Base-by-base conservation (phyloP, 768 basidiomycete species). In the Clitopilus hobsonii region DNA sequence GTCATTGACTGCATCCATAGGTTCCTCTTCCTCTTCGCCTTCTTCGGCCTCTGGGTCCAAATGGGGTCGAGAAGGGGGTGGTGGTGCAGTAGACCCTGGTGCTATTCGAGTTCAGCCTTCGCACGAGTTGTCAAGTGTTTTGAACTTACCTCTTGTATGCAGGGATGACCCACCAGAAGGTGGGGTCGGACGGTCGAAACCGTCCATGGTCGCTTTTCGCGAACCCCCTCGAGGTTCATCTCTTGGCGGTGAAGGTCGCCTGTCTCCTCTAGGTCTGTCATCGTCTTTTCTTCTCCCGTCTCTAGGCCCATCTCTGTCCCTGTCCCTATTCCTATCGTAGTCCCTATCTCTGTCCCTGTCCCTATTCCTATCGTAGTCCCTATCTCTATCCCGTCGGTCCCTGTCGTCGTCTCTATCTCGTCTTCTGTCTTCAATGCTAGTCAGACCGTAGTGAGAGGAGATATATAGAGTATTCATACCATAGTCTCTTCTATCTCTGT, bases 1-100 rank as follows among this genome's bases (percentile, higher is more conserved):
- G 13, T 83, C 85, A 55, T 78, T 80, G 25, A 72, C 75, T 22
- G 73, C 81, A 56, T 86, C 84, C 63, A 74, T 74, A 28, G 73
- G 75, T n/a, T n/a, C n/a, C 56, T 82, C 82, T 2, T 77, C 81
- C 41, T 77, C 76, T 61, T 74, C 72, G 29, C 63, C 60, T 25
- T 60, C 62, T 20, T 45, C 41, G 16, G 41, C 41, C 18, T 45
- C 75, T 54, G 73, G 67, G 57, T 81, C 76, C 53, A 71, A 67
- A 56, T 72, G 73, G 24, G 69, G 70, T 53, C n/a, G n/a, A n/a
- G n/a, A n/a, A n/a, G n/a, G n/a, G n/a, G 66, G 65, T 30, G 62
- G 38, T 48, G 58, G 56, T 27, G 51, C 25, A 13, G 63, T 32
- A 50, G 53, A 49, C 23, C 49, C 22, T 11, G 45, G 4, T 48